Evolutionary conservation across 2,329 filamentous ascomycete genomes (phyloP).

Genomic region (Colletotrichum sp.): DNA sequence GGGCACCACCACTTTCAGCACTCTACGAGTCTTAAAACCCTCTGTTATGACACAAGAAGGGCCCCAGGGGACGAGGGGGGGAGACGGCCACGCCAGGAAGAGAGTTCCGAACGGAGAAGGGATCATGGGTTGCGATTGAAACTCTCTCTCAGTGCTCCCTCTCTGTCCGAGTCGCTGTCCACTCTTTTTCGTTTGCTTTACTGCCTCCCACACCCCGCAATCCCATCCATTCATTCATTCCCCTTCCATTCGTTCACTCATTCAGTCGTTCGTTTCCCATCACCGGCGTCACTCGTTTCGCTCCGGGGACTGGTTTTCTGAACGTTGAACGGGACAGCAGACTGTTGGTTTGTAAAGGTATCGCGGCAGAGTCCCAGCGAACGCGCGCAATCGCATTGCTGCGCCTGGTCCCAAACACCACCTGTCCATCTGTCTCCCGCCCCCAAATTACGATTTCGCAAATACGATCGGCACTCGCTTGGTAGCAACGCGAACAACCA

Average conservation of each 20-base stretch:
- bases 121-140: constrained; percentile 17
- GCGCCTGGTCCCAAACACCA: not conserved
- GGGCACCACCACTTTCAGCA: constrained; percentile 12
- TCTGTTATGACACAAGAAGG: constrained; percentile 9
- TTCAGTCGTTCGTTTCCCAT: not conserved
- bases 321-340: not conserved
- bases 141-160: not conserved
- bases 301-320: not conserved
- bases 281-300: constrained; percentile 1
- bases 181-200: not conserved
- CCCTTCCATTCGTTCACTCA: not conserved
- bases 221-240: not conserved
- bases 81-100: not conserved
- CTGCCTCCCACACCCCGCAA: not conserved
- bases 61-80: not conserved
- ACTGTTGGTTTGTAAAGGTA: not conserved
- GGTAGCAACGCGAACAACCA: not conserved
- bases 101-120: not conserved
- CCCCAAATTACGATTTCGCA: not conserved
- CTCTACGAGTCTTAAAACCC: not conserved
- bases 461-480: not conserved
- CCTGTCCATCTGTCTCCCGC: not conserved
- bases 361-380: not conserved
- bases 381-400: not conserved
- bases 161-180: not conserved